phyloP scores from a whole-genome alignment of 768 basidiomycete genomes.

The Leucocoprinus leucothites region DNA sequence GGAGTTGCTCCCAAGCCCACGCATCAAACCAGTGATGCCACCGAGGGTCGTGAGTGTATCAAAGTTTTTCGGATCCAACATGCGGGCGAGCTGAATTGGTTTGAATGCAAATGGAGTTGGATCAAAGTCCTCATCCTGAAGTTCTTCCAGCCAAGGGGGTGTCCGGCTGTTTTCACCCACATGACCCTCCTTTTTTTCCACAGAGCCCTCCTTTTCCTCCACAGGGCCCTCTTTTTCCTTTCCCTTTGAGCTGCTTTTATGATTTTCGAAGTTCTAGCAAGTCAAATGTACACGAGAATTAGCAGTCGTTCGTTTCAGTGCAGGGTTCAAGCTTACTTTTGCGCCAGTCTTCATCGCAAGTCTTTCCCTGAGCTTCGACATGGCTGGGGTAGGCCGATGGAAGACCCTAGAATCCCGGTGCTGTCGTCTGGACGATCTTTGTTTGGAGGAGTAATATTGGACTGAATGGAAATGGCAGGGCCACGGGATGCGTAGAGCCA shows the following conservation, averaged over 20 bases:
- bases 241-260: constrained; percentile 19
- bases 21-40: constrained; percentile 63
- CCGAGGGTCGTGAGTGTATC: constrained; percentile 65
- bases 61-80: constrained; percentile 88
- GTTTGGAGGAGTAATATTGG: constrained; percentile 59
- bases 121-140: constrained; percentile 42
- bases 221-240: constrained; percentile 21
- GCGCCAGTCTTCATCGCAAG: no score
- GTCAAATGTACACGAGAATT: constrained; percentile 16
- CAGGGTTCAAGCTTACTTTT: no score
- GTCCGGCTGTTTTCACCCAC: no score
- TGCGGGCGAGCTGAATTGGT: constrained; percentile 73
- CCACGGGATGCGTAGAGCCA: no score
- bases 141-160: constrained; percentile 31
- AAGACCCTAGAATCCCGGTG: constrained; percentile 49
- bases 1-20: constrained; percentile 69
- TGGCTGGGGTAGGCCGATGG: constrained; percentile 47
- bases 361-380: constrained; percentile 43
- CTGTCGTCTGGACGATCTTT: constrained; percentile 64
- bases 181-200: no score
- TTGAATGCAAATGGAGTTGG: constrained; percentile 71
- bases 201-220: constrained; percentile 21
- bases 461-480: constrained; percentile 71
- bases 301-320: constrained; percentile 46
- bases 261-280: constrained; percentile 6